Percentiles rank a stretch among this genome's conserved stretches.
Conservation (phyloP, 2,329 filamentous ascomycete species). For the Talaromyces sp. region DNA sequence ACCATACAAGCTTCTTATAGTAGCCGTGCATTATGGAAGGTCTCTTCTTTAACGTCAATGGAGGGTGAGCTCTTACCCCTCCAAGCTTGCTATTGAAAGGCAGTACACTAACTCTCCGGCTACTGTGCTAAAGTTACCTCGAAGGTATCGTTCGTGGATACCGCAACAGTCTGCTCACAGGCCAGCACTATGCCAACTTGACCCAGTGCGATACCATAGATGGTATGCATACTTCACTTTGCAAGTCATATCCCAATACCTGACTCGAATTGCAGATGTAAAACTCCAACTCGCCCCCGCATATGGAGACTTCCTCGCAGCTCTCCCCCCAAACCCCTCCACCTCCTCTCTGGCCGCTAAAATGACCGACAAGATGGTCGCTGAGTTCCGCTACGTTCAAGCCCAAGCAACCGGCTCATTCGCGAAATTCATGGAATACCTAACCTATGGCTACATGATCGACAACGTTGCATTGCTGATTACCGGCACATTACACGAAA, state of each 20-base stretch:
- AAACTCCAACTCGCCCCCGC: slow-evolving; percentile 96
- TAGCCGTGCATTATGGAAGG: slow-evolving; percentile 67
- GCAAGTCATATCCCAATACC: neutral
- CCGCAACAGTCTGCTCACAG: slow-evolving; percentile 85
- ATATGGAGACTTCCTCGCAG: slow-evolving; percentile 93
- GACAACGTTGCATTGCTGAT: slow-evolving; percentile 98
- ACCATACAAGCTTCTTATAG: neutral
- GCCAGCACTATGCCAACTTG: slow-evolving; percentile 89
- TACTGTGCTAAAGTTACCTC: slow-evolving; percentile 65
- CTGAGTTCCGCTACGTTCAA: slow-evolving; percentile 94
- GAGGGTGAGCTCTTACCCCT: slow-evolving; percentile 60
- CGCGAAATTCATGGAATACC: slow-evolving; percentile 93
- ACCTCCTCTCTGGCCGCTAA: slow-evolving; percentile 92
- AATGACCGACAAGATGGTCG: slow-evolving; percentile 96
- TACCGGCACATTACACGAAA: slow-evolving; percentile 93
- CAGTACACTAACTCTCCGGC: neutral
- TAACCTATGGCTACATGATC: slow-evolving; percentile 99
- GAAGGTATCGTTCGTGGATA: slow-evolving; percentile 97
- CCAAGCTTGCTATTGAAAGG: fast-evolving
- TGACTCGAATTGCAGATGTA: slow-evolving; percentile 62
- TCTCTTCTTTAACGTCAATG: slow-evolving; percentile 90
- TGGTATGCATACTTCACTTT: slow-evolving; percentile 52
- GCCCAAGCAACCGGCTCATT: slow-evolving; percentile 89
- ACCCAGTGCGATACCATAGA: slow-evolving; percentile 98
- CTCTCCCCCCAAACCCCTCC: slow-evolving; percentile 91